Evolutionary conservation across 306 rosid species (phyloP), one percentile per base, ranked within the genome.

Genomic region (Delonix regia): DNA sequence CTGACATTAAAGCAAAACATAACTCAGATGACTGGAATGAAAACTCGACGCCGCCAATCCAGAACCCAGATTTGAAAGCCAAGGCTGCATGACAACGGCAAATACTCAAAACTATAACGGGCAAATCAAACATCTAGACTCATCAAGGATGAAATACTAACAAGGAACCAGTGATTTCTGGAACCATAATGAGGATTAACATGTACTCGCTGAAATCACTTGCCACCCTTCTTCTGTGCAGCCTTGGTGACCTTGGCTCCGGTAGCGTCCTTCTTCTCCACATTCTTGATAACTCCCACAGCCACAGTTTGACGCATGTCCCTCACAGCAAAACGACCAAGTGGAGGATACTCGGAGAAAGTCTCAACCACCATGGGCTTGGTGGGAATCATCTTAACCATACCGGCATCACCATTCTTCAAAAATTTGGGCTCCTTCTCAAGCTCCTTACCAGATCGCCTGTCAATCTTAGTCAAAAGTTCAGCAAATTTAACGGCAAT

Each of bases 261-360:
- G 18, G 16, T 39, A 21, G 81, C 60, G 6, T 78, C 81, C 76
- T 78, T 78, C 81, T 78, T 78, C 75, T 78, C 81, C 57, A 77
- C 81, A 22, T 5, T n/a, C n/a, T n/a, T n/a, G n/a, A n/a, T n/a
- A n/a, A n/a, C n/a, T n/a, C 82, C 82, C 1, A 78, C 82, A 8
- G 82, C 82, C n/a, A 78, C 82, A 0, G 82, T 78, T 78, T 71
- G 82, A 34, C 82, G 82, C 82, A 79, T 79, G 65, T 79, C 82
- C 78, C 83, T 79, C 73, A 79, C 83, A 38, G 83, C 83, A 79
- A 79, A 79, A 61, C 83, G 83, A 10, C 83, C 83, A 72, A 79
- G 83, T 9, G 81, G 81, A 68, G 81, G 81, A 45, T 78, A 78
- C 63, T 78, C 70, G 0, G 82, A 69, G 70, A 78, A 79, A 25